Evolutionary conservation across 192 early-diverging fungal genomes (phyloP), one percentile per base, ranked within the genome.

Genomic region (Pecoramyces ruminantium): DNA sequence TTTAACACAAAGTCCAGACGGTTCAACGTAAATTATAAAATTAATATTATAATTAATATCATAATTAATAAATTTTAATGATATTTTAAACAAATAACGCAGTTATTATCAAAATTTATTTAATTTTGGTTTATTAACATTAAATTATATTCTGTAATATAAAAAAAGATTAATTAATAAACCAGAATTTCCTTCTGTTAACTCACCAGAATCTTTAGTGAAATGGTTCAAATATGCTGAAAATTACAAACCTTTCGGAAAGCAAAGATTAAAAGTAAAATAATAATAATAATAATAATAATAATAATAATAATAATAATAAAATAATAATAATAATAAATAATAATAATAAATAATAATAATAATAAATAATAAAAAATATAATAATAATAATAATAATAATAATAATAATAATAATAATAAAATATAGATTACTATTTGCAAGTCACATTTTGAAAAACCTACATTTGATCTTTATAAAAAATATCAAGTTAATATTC

Each of bases 401-500:
- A 38, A 78, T 78, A 79, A 18, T 38, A 6, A 81, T 17, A 28
- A 6, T 14, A 5, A 29, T 18, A 18, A 77, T 42, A 51, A 18
- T 13, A 28, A 12, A 0, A 29, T 12, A 1, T 3, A 34, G n/a
- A 78, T 18, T 17, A 77, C 58, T 29, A 27, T 27, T 28, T 78
- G 29, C 28, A 92, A 90, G 84, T 91, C 81, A 84, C 83, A 13
- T 80, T 94, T 91, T 83, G 87, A 92, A 6, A 83, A 90, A 78
- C 93, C 92, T 81, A 95, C 94, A 21, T 95, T 89, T 81, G 83
- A 87, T 0, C 84, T 99, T 15, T 99, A 93, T 83, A 80, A 83
- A 13, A 92, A 91, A 80, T 99, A 97, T 83, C 97, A 99, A 84
- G 86, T 83, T 9, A 81, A 81, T 0, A 86, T 99, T n/a, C 97